Evolutionary conservation across 306 rosid genomes (phyloP).

Genomic region (Lablab purpureus): DNA sequence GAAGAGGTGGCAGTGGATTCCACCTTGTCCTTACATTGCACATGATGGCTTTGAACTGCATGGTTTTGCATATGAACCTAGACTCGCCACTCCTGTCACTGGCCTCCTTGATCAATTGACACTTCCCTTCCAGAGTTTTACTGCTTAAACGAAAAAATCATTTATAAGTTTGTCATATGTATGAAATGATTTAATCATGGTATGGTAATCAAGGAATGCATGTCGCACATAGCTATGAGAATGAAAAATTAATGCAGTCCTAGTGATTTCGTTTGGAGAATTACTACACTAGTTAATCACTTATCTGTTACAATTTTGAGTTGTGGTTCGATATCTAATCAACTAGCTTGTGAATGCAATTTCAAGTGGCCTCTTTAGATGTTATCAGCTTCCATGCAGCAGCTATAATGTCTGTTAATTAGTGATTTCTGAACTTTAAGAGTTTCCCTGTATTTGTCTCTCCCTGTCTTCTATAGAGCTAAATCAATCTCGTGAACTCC

Average conservation of each 20-base stretch:
- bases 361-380: neutral
- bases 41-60: slow-evolving; percentile 59
- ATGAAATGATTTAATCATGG: neutral
- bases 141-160: neutral
- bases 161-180: neutral
- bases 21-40: slow-evolving; percentile 77
- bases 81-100: slow-evolving; percentile 82
- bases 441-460: neutral
- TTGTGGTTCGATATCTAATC: neutral
- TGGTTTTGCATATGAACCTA: slow-evolving; percentile 89
- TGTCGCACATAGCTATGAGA: neutral
- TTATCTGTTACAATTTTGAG: neutral
- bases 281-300: neutral
- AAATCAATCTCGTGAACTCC: neutral
- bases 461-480: neutral
- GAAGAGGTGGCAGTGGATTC: slow-evolving; percentile 95
- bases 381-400: neutral
- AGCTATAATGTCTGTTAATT: neutral
- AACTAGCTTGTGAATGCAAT: slow-evolving; percentile 1
- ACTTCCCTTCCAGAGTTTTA: slow-evolving; percentile 61
- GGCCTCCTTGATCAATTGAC: slow-evolving; percentile 77
- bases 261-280: neutral
- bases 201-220: neutral
- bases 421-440: neutral
- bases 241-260: neutral